Percentiles rank a stretch among this genome's conserved stretches.
phyloP scores from a whole-genome alignment of 2,329 filamentous ascomycete genomes.

The Pseudogymnoascus sp. region DNA sequence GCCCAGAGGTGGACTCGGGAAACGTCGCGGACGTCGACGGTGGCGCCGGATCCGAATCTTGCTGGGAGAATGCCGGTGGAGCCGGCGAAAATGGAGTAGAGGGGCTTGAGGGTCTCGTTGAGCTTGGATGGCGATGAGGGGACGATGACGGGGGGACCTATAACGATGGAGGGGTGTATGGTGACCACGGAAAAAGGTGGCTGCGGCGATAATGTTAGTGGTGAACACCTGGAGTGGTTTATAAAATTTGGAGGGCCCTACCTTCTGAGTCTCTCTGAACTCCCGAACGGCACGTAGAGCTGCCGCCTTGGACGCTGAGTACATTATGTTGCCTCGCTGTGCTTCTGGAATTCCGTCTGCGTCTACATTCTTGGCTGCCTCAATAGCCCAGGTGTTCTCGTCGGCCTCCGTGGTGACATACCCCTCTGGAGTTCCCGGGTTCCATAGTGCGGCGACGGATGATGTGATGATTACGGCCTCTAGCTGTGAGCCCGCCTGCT shows the following conservation, averaged over 20 bases:
- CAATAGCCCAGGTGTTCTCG: neutral
- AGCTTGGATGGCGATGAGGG: constrained; percentile 27
- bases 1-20: constrained; percentile 32
- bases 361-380: neutral
- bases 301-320: neutral
- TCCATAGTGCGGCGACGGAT: neutral
- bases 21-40: constrained; percentile 39
- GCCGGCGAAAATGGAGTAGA: constrained; percentile 31
- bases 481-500: neutral
- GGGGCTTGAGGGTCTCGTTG: constrained; percentile 26
- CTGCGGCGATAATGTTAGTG: neutral
- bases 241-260: neutral
- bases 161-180: constrained; percentile 35
- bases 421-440: neutral
- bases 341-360: neutral
- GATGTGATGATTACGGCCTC: neutral
- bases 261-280: neutral
- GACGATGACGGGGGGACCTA: constrained; percentile 31
- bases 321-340: neutral
- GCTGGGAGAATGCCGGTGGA: constrained; percentile 20
- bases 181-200: constrained; percentile 30
- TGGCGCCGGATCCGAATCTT: constrained; percentile 21
- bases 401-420: constrained; percentile 1
- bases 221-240: neutral
- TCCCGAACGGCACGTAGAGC: neutral